Conservation (phyloP, 495 filamentous ascomycete species). For the Tuber calosporum region DNA sequence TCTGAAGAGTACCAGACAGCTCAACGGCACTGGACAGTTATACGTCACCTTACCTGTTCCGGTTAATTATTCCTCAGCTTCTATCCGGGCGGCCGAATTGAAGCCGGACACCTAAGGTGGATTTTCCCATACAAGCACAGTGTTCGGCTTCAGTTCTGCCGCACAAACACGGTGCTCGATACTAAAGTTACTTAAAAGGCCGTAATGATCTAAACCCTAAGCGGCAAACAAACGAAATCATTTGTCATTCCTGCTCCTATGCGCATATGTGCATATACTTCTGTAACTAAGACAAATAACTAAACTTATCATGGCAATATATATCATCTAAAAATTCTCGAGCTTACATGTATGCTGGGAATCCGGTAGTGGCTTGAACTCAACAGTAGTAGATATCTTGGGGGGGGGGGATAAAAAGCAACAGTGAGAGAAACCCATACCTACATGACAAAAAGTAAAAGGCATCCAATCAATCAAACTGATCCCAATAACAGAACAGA, state of each 20-base stretch:
- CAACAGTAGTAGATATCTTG: neutral
- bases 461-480: neutral
- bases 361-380: neutral
- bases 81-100: no score
- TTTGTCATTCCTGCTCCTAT: neutral
- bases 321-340: neutral
- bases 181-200: neutral
- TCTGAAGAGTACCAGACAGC: no score
- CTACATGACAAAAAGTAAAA: slow-evolving; percentile 4
- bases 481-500: slow-evolving; percentile 7
- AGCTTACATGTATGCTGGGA: neutral
- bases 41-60: no score
- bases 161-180: no score
- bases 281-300: neutral
- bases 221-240: neutral
- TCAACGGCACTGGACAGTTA: no score
- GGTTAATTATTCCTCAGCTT: no score
- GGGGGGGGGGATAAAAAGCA: slow-evolving; percentile 1
- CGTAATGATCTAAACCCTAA: neutral
- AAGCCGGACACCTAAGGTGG: no score
- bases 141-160: no score
- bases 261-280: neutral
- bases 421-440: slow-evolving; percentile 16
- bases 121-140: no score
- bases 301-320: neutral